phyloP scores from a whole-genome alignment of 2,329 filamentous ascomycete species.

The Phialophora tarda region DNA sequence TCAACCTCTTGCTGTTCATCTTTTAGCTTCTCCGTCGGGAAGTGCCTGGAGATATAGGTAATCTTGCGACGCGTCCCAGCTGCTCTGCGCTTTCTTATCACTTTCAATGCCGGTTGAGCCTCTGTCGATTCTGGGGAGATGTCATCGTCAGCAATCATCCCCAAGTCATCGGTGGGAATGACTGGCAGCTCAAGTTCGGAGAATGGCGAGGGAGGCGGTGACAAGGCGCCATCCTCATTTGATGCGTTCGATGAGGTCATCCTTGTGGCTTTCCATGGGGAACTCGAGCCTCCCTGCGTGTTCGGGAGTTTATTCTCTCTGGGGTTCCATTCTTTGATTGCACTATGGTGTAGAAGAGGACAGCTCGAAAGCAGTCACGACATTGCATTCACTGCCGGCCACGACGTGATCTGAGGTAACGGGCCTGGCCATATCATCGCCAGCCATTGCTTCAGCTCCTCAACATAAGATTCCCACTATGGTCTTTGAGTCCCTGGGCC shows the following conservation, averaged over 20 bases:
- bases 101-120: neutral
- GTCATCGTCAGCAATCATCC: conserved; percentile 33
- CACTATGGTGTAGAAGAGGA: neutral
- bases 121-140: conserved; percentile 2
- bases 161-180: conserved; percentile 30
- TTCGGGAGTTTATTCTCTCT: neutral
- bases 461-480: neutral
- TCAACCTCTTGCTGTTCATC: conserved; percentile 10
- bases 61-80: conserved; percentile 25
- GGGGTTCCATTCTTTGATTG: neutral
- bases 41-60: conserved; percentile 39
- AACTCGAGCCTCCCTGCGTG: neutral
- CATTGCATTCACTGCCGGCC: neutral
- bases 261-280: neutral
- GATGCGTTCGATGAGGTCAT: conserved; percentile 21
- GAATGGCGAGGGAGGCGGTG: conserved; percentile 10
- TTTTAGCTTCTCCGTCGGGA: conserved; percentile 20
- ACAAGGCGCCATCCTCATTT: neutral
- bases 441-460: neutral
- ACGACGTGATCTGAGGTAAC: neutral
- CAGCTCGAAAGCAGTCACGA: neutral
- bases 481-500: neutral
- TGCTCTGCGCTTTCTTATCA: conserved; percentile 18
- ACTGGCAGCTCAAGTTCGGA: conserved; percentile 22
- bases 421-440: neutral